Evolutionary conservation across 495 filamentous ascomycete genomes (phyloP), one percentile per base, ranked within the genome.

Genomic region (Hypoxylon fragiforme): DNA sequence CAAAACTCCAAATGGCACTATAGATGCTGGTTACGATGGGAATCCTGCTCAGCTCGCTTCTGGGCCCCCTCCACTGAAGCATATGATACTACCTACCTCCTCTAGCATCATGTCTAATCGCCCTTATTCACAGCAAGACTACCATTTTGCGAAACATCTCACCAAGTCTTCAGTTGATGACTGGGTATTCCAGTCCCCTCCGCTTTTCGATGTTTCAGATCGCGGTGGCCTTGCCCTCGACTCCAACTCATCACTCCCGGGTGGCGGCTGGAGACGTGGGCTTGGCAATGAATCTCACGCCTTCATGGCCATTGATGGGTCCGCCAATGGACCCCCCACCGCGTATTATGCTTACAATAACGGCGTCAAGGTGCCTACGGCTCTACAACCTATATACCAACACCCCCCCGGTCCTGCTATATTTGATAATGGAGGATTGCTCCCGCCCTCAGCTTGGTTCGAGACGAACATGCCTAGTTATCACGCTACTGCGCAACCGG

Each of bases 11-110:
- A 95, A 86, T 60, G 94, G 94, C 16, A 96, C 91, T 14, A 80
- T 98, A 46, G 88, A 91, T 44, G 92, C 89, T 48, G 92, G 91
- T 11, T 98, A 98, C 65, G 92, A 97, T 80, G 92, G 90, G 8
- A 90, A 88, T 5, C 82, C 85, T 1, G 77, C 84, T 20, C 89
- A 94, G 66, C 84, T 86, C 65, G 82, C 80, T 3, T 82, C 84
- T 14, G 88, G 89, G 37, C 89, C 90, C 28, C 90, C 88, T 40
- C 83, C 88, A 2, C 73, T 82, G 21, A 98, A 97, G 70, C 92
- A 97, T 66, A 89, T 97, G 66, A 74, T 96, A n/a, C 77, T 96
- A 30, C 78, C 81, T 5, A 66, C 66, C 9, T 70, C 71, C 16
- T 74, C 73, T 21, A 71, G 62, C 28, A 65, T 71, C n/a, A 71